A percentile compares a stretch with the other conserved stretches of the same genome.
Conservation (phyloP, 257 asterid genomes). For the Nicotiana benthamiana region DNA sequence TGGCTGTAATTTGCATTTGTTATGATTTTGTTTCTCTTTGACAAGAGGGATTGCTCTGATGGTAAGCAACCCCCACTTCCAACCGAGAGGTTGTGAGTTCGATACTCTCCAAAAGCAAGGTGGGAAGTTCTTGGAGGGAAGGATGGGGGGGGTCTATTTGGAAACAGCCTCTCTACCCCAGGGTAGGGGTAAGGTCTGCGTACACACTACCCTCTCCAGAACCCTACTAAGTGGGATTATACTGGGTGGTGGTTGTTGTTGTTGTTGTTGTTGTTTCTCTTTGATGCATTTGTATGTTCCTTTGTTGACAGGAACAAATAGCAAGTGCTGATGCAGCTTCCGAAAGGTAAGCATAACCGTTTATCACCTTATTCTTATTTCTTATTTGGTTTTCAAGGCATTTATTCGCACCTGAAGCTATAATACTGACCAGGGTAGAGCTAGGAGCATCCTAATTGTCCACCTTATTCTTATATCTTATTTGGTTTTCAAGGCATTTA, state of each 20-base stretch:
- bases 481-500: not conserved
- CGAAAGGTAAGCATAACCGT: slow-evolving; percentile 45
- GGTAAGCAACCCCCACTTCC: too few relatives aligned
- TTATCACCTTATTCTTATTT: not conserved
- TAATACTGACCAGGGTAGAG: not conserved
- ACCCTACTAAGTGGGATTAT: too few relatives aligned
- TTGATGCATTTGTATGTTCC: not conserved
- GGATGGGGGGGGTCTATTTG: too few relatives aligned
- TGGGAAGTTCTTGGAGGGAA: too few relatives aligned
- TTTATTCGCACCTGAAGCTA: not conserved
- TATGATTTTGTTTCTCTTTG: slow-evolving; percentile 13
- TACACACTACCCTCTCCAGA: too few relatives aligned
- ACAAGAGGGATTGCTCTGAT: too few relatives aligned
- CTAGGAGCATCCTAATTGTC: not conserved
- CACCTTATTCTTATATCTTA: not conserved
- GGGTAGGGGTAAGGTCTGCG: too few relatives aligned
- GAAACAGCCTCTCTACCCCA: too few relatives aligned
- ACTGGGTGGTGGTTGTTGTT: too few relatives aligned
- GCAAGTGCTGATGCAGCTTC: slow-evolving; percentile 54
- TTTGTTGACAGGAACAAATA: slow-evolving; percentile 42
- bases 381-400: not conserved
- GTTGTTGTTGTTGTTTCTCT: slow-evolving; percentile 17
- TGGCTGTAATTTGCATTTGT: slow-evolving; percentile 4
- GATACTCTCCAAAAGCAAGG: too few relatives aligned
- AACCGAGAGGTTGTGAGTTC: too few relatives aligned